phyloP scores from a whole-genome alignment of 2,329 filamentous ascomycete genomes.

The Echinosphaeria canescens region DNA sequence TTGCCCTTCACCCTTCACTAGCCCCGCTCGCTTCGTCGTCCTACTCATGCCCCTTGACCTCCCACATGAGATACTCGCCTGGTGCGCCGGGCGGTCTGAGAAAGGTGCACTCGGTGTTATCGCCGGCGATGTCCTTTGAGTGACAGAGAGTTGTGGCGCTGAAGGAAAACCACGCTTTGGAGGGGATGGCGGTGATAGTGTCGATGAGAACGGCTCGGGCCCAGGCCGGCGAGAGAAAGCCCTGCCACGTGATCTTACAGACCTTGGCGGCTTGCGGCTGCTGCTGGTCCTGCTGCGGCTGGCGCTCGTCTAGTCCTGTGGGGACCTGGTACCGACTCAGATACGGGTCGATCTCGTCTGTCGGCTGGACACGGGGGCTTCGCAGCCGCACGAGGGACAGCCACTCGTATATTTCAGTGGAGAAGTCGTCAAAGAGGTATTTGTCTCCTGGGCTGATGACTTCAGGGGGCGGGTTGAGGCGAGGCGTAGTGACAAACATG shows the following conservation, averaged over 20 bases:
- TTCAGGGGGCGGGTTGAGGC: conserved; percentile 10
- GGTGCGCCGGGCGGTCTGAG: conserved; percentile 24
- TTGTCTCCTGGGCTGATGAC: conserved; percentile 14
- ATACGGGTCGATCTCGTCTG: conserved; percentile 43
- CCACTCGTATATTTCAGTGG: conserved; percentile 51
- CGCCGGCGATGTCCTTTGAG: conserved; percentile 17
- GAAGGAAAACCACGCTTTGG: conserved; percentile 30
- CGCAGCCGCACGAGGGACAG: conserved; percentile 41
- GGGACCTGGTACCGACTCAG: conserved; percentile 46
- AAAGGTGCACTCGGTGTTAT: conserved; percentile 26
- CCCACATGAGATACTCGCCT: conserved; percentile 38
- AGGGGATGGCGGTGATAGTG: conserved; percentile 17
- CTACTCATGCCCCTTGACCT: conserved; percentile 24
- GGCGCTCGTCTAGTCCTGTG: conserved; percentile 9
- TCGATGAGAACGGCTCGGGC: conserved; percentile 22
- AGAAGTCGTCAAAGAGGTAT: conserved; percentile 37
- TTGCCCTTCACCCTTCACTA: no score
- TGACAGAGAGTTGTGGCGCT: conserved; percentile 27
- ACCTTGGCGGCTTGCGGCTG: conserved; percentile 9
- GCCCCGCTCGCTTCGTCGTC: no score
- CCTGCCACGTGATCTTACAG: conserved; percentile 34
- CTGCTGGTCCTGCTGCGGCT: no score
- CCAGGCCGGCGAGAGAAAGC: conserved; percentile 32
- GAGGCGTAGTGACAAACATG: conserved; percentile 10
- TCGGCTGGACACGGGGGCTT: conserved; percentile 36